Conservation (phyloP, 805 yeast species). For the Tetrapisispora taiwanensis region DNA sequence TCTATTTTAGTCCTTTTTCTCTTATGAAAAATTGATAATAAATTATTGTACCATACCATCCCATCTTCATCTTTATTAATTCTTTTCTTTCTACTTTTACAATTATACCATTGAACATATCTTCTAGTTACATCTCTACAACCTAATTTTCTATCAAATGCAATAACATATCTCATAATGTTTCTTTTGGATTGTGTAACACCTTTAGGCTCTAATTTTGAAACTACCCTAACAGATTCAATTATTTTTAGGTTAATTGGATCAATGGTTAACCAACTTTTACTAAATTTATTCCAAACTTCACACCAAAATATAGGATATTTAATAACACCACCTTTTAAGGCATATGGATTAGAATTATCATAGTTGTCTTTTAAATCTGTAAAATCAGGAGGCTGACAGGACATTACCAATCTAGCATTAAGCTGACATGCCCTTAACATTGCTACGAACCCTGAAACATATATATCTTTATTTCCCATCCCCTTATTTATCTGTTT, state of each 20-base stretch:
- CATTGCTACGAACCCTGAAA: conserved; percentile 78
- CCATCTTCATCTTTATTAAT: conserved; percentile 51
- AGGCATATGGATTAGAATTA: neutral
- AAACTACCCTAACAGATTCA: conserved; percentile 49
- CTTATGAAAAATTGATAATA: conserved; percentile 26
- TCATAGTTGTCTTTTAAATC: conserved; percentile 14
- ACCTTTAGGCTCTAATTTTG: conserved; percentile 58
- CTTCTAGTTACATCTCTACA: conserved; percentile 79
- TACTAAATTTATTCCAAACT: conserved; percentile 70
- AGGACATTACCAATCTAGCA: conserved; percentile 67
- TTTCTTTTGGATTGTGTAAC: conserved; percentile 29
- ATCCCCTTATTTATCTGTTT: conserved; percentile 34
- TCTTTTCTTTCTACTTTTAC: conserved; percentile 65
- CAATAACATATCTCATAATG: conserved; percentile 63
- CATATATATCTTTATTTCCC: conserved; percentile 72
- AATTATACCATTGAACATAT: conserved; percentile 53
- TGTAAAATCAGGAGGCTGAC: conserved; percentile 87
- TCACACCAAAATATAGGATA: conserved; percentile 89
- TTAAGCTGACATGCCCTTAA: conserved; percentile 60
- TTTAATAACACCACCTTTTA: conserved; percentile 11
- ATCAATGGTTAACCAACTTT: conserved; percentile 79
- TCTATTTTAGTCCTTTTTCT: conserved; percentile 25
- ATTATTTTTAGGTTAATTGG: conserved; percentile 57
- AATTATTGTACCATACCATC: conserved; percentile 47
- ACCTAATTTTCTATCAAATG: conserved; percentile 55